Conservation (phyloP, 2,329 filamentous ascomycete species). For the Fusarium sp. region DNA sequence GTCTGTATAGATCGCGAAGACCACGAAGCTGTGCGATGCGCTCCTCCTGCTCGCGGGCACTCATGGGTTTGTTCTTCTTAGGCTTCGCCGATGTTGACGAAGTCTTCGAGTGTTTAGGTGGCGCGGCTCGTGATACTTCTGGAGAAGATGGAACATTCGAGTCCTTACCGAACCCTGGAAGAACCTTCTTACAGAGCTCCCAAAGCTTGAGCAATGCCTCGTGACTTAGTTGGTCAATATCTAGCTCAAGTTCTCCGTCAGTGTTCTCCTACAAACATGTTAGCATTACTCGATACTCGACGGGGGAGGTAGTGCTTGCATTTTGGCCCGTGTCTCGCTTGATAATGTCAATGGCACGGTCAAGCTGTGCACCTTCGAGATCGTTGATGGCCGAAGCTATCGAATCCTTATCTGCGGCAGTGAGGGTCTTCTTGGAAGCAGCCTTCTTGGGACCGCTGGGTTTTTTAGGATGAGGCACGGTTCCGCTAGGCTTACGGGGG, state of each 20-base stretch:
- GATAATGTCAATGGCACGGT: slow-evolving; percentile 87
- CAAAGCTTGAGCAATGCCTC: slow-evolving; percentile 66
- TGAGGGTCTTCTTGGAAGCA: slow-evolving; percentile 64
- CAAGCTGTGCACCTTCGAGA: slow-evolving; percentile 81
- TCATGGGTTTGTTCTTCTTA: slow-evolving; percentile 82
- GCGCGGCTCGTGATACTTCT: slow-evolving; percentile 46
- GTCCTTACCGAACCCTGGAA: slow-evolving; percentile 56
- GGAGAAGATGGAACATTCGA: slow-evolving; percentile 46
- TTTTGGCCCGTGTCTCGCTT: slow-evolving; percentile 83
- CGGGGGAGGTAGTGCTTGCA: slow-evolving; percentile 61
- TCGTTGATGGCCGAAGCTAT: slow-evolving; percentile 88
- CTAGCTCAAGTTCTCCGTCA: slow-evolving; percentile 68
- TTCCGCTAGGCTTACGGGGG: slow-evolving; percentile 57
- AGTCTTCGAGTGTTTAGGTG: slow-evolving; percentile 47
- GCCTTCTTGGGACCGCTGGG: slow-evolving; percentile 58
- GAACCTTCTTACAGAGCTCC: slow-evolving; percentile 57
- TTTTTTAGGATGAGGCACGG: slow-evolving; percentile 51
- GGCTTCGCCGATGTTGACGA: slow-evolving; percentile 60
- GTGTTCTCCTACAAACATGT: slow-evolving; percentile 62
- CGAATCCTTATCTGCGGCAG: slow-evolving; percentile 87
- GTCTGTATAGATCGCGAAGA: slow-evolving; percentile 59
- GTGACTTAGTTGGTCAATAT: slow-evolving; percentile 67
- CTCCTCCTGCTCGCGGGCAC: slow-evolving; percentile 74
- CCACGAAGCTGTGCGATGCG: slow-evolving; percentile 70
- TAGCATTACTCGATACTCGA: background rate